Conservation (phyloP, 441 rosid genomes). For the Biscutella laevigata region DNA sequence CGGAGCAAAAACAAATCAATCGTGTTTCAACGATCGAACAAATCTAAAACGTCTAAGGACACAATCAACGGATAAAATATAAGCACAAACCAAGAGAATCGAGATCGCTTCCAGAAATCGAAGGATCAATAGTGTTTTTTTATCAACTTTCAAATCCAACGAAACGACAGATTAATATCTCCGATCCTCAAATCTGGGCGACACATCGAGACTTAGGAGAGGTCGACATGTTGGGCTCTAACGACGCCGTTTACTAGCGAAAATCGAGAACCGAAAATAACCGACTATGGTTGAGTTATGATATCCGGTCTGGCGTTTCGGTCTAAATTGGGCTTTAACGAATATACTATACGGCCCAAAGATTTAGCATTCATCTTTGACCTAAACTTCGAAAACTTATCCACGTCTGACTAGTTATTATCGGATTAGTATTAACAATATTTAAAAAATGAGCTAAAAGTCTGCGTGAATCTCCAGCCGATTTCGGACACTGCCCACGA, state of each 20-base stretch:
- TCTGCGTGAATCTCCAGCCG: slow-evolving; percentile 26
- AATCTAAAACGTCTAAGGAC: background rate
- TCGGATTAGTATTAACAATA: background rate
- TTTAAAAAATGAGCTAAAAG: background rate
- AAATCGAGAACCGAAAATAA: background rate
- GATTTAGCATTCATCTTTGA: no score
- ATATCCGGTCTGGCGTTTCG: background rate
- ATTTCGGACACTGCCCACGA: slow-evolving; percentile 5
- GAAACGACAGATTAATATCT: slow-evolving; percentile 14
- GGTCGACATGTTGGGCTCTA: slow-evolving; percentile 8
- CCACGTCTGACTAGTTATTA: slow-evolving; percentile 18
- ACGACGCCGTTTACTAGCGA: slow-evolving; percentile 15
- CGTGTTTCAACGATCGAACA: slow-evolving; percentile 1
- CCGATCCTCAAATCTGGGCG: slow-evolving; percentile 24
- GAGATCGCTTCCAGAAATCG: slow-evolving; percentile 18
- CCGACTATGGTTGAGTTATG: background rate
- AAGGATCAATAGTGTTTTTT: slow-evolving; percentile 10
- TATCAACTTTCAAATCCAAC: slow-evolving; percentile 14
- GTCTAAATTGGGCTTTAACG: background rate
- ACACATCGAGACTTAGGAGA: slow-evolving; percentile 4
- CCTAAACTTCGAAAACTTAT: slow-evolving; percentile 14
- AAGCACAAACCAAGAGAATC: background rate
- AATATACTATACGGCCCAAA: slow-evolving; percentile 8
- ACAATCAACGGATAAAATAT: background rate
- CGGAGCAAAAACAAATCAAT: background rate